Conservation (phyloP, 768 basidiomycete species). For the Suillus placidus region DNA sequence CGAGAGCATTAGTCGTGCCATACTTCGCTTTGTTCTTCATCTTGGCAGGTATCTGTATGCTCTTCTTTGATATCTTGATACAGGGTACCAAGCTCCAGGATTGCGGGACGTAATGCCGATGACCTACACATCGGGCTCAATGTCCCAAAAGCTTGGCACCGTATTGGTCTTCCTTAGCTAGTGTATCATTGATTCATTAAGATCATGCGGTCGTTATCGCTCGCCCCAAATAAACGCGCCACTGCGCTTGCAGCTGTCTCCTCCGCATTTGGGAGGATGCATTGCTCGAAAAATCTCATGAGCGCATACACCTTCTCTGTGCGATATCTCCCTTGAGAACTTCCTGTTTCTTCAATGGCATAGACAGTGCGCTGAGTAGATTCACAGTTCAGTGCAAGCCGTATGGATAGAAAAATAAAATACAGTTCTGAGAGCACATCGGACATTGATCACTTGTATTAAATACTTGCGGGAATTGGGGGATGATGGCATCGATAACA, state of each 20-base stretch:
- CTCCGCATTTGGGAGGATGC: constrained; percentile 16
- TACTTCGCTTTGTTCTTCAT: too few species aligned
- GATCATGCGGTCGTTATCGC: constrained; percentile 25
- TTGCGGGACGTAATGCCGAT: constrained; percentile 14
- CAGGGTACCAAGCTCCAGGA: too few species aligned
- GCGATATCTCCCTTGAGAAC: background rate
- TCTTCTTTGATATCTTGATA: too few species aligned
- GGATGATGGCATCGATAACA: too few species aligned
- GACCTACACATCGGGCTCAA: constrained; percentile 19
- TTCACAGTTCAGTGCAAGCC: background rate
- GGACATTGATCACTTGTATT: background rate
- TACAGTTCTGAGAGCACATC: background rate
- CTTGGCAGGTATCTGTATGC: too few species aligned
- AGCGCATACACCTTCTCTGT: constrained; percentile 28
- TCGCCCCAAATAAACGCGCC: constrained; percentile 24
- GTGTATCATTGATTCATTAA: constrained; percentile 18
- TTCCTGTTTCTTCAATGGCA: background rate
- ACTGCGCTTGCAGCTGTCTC: constrained; percentile 26
- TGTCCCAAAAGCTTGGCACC: constrained; percentile 20
- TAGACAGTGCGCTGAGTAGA: background rate
- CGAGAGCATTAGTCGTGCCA: too few species aligned
- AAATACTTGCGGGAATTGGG: background rate
- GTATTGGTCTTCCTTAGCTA: constrained; percentile 18
- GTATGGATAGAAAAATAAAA: background rate
- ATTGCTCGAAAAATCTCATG: constrained; percentile 28